Base-by-base conservation (phyloP, 2,329 filamentous ascomycete genomes). In the Amesomyces nigricolor region DNA sequence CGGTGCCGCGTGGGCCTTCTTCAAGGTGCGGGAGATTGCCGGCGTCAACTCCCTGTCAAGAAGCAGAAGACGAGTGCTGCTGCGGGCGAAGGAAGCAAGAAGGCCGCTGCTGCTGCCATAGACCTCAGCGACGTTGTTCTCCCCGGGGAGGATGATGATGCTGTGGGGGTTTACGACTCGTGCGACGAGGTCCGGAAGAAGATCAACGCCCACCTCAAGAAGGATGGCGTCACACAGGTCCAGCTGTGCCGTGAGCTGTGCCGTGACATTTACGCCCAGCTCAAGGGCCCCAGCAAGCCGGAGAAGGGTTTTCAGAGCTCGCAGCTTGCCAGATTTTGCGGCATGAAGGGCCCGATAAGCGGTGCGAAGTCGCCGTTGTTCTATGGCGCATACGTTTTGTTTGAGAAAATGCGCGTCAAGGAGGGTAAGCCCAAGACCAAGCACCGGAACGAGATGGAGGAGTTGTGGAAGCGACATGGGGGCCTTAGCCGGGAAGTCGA, bases 111-210 rank as follows among this genome's bases (percentile, higher is more conserved):
- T 32, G 54, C 40, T 1, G 44, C 22, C 7, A 37, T 65, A 22
- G 64, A 66, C 48, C 54, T 68, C 47, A 61, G 59, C 44, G 59
- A 58, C 10, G 66, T 82, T 35, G 38, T 65, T 8, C 70, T 83
- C 0, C 63, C 68, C 0, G 76, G 76, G 63, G 74, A 75, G 30
- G 67, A 69, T n/a, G 64, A 65, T 0, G 72, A 74, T 38, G 56
- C 54, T 0, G 78, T 83, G 5, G 63, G 66, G 0, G 68, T 83
- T 9, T 83, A 71, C 63, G 80, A 85, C 59, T 78, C 75, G 5
- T 85, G 81, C 67, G 78, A 84, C 64, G 77, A 79, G 53, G 64
- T 85, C 26, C 75, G 81, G 30, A 71, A 68, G 58, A 84, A 83
- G 68, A 81, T 85, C 65, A 72, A 71, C 44, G 73, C 72, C 2